Evolutionary conservation across 768 basidiomycete species (phyloP), one percentile per base, ranked within the genome.

Genomic region (Porphyrellus cyaneotinctus): DNA sequence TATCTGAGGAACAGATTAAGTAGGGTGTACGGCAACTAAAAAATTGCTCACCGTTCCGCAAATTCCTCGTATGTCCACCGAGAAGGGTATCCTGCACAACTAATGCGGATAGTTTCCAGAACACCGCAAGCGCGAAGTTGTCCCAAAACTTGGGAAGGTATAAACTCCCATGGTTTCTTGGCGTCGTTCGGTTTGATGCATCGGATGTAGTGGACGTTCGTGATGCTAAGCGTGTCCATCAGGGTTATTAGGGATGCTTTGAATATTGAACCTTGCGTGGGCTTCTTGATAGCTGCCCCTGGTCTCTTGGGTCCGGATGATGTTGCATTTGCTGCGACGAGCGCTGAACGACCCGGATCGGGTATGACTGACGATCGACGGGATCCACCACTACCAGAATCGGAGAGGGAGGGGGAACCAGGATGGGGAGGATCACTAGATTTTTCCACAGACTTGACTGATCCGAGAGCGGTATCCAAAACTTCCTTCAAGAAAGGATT

Each of bases 41-140:
- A 22, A 32, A 18, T 26, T 20, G 70, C 85, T 59, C 58, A 95
- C 93, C 97, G 82, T 68, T 98, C 95, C 5, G 92, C 97, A 66
- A 99, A 99, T 69, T 98, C 97, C 65, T 94, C 95, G 60, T 97
- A 99, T 4, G 87, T 93, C 97, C 97, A 98, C 31, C 97, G 81
- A 13, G 93, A 93, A 26, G 97, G 97, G 72, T 99, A 99, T 30
- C 97, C 97, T 39, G 97, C 97, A 71, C 97, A 98, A 71, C 91
- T 94, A 66, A 99, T 99, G 51, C 95, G 82, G 63, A 99, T 99
- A 4, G 97, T 99, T 71, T 99, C 97, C 37, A 99, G 78, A 49
- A 99, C 97, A 84, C 97, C 97, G 71, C 97, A 99, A 51, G 97
- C 97, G 43, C 97, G 83, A 26, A 99, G 74, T 68, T 99, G 97